These are phyloP conservation scores for Naganishia friedmannii DNA, from an alignment of 768 basidiomycete species.

Conservation along the genomic window DNA sequence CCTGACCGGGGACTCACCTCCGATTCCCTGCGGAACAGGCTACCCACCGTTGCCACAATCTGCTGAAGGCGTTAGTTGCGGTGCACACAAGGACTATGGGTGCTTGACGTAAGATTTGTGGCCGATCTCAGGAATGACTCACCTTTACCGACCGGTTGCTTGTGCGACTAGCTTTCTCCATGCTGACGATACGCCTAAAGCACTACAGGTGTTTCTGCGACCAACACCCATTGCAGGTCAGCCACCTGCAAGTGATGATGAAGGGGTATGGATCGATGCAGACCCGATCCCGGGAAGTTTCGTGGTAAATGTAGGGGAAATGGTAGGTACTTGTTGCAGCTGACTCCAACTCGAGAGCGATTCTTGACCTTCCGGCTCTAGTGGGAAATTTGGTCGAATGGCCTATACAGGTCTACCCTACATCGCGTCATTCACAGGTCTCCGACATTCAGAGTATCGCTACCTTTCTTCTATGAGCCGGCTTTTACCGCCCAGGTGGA, in stretches of 20 bases:
- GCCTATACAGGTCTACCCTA: slow-evolving; percentile 81
- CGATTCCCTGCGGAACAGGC: slow-evolving; percentile 43
- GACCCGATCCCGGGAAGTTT: slow-evolving; percentile 78
- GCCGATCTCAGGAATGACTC: background rate
- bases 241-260: slow-evolving; percentile 54
- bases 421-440: slow-evolving; percentile 80
- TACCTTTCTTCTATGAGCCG: slow-evolving; percentile 94
- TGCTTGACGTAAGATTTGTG: slow-evolving; percentile 67
- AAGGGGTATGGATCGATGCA: slow-evolving; percentile 75
- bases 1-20: background rate
- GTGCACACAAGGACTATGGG: slow-evolving; percentile 86
- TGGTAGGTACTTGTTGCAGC: slow-evolving; percentile 44
- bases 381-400: slow-evolving; percentile 84
- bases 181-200: slow-evolving; percentile 73
- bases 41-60: slow-evolving; percentile 81
- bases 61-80: slow-evolving; percentile 81
- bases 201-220: slow-evolving; percentile 74
- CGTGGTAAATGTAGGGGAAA: slow-evolving; percentile 89
- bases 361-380: background rate
- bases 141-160: background rate
- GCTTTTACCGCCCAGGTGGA: slow-evolving; percentile 70
- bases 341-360: background rate
- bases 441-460: slow-evolving; percentile 73
- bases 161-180: slow-evolving; percentile 67
- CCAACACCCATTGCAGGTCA: slow-evolving; percentile 13